Conservation (phyloP, 352 stramenopile species). For the Globisporangium solare region DNA sequence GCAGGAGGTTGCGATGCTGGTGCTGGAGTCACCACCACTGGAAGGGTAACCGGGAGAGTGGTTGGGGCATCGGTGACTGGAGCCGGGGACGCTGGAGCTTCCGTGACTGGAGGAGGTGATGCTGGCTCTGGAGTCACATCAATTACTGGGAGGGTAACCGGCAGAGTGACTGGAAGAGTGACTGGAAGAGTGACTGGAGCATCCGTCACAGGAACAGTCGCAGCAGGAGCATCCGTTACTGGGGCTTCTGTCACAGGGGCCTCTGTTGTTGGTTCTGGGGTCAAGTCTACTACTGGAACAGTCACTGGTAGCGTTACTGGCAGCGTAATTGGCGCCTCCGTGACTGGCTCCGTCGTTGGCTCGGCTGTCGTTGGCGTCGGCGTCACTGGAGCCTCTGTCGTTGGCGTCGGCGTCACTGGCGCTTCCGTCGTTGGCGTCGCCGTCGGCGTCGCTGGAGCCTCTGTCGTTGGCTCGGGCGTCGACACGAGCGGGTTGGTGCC, state of each 20-base stretch:
- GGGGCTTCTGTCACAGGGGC: neutral
- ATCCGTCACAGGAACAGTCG: conserved; percentile 16
- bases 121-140: neutral
- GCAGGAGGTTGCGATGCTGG: neutral
- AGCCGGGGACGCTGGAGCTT: conserved; percentile 4
- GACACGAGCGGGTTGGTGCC: neutral
- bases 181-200: neutral
- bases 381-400: conserved; percentile 3
- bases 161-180: too few relatives aligned
- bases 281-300: neutral
- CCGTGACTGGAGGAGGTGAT: conserved; percentile 1
- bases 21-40: neutral
- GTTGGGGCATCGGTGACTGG: neutral
- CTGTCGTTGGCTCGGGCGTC: conserved; percentile 1
- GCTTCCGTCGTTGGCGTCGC: conserved; percentile 5
- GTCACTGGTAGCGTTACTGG: conserved; percentile 5
- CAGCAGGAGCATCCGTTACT: conserved; percentile 14
- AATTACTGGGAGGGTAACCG: neutral
- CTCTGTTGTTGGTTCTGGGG: conserved; percentile 6
- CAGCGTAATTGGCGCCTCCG: conserved; percentile 5
- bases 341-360: conserved; percentile 6
- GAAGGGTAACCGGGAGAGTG: neutral
- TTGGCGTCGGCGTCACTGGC: neutral
- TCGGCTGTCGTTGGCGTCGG: conserved; percentile 2
- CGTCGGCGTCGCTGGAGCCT: neutral